These are phyloP conservation scores for Euphrasia confusa DNA, from an alignment of 257 asterid genomes.

Conservation along the genomic window DNA sequence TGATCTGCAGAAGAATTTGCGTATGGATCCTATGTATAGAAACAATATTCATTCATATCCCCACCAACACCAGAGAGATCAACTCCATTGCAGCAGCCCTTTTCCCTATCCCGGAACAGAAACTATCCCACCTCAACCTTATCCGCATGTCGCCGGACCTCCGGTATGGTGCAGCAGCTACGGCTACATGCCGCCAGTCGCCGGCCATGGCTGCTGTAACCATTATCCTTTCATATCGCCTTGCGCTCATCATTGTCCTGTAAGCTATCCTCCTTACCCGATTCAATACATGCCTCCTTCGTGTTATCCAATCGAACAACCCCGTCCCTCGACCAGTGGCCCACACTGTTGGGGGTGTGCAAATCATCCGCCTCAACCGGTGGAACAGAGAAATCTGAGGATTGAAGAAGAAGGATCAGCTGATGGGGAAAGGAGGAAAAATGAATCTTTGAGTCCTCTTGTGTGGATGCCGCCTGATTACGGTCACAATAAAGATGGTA, in stretches of 20 bases:
- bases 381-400: conserved; percentile 34
- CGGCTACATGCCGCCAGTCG: conserved; percentile 23
- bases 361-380: conserved; percentile 31
- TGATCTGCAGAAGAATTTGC: neutral
- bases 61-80: conserved; percentile 39
- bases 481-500: neutral
- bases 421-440: conserved; percentile 25
- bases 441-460: conserved; percentile 33
- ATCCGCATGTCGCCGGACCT: conserved; percentile 26
- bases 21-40: conserved; percentile 35
- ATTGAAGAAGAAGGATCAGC: conserved; percentile 48
- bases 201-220: conserved; percentile 41
- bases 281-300: conserved; percentile 36
- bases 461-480: conserved; percentile 40
- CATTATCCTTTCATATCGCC: conserved; percentile 41
- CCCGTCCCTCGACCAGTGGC: conserved; percentile 25
- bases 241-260: conserved; percentile 34
- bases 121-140: conserved; percentile 29
- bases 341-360: conserved; percentile 55
- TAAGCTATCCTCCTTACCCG: conserved; percentile 33
- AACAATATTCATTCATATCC: conserved; percentile 38
- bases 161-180: conserved; percentile 21
- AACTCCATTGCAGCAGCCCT: conserved; percentile 31
- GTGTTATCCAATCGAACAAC: conserved; percentile 27
- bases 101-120: conserved; percentile 29